Base-by-base conservation (phyloP, 306 rosid genomes). In the Corylus americana region DNA sequence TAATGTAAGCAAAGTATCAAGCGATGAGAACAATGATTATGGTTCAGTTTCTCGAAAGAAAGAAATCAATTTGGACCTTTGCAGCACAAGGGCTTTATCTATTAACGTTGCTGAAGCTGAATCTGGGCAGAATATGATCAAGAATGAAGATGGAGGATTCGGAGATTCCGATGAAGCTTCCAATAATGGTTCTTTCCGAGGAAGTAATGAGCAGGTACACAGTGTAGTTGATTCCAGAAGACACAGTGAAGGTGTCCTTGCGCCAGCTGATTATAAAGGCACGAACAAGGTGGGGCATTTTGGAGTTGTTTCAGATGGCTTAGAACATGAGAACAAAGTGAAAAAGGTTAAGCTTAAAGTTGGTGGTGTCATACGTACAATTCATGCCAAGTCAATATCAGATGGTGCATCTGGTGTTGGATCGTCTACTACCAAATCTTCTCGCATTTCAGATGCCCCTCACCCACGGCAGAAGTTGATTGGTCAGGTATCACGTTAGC, bases 341-440 rank as follows among this genome's bases (percentile, higher is more conserved):
- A 84, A 84, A 72, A 87, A 79, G 79, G 62, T 84, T 47, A 87
- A 77, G 75, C 85, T 87, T 61, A 84, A 87, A 78, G 81, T 87
- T 35, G 73, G 83, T 72, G 88, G 88, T 74, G 77, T 82, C 63
- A 87, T 75, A 29, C 83, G 16, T 61, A 84, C 90, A 74, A 82
- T 87, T 72, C 80, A 84, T 7, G 25, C 83, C 16, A 83, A 72
- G 31, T 73, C 49, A 58, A 70, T 37, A 10, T 55, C 31, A 17
- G 54, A 79, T 59, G 35, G 27, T n/a, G 79, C 81, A 57, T 49
- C 31, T 47, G 76, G 39, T 50, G 48, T 59, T 58, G 74, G 79
- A 42, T 71, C 83, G 11, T 64, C 55, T 18, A 61, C 45, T 4
- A 4, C 18, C 42, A 74, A 70, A 64, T 71, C 83, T 49, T 67